phyloP scores from a whole-genome alignment of 208 protist genomes.

The Crithidia thermophila region DNA sequence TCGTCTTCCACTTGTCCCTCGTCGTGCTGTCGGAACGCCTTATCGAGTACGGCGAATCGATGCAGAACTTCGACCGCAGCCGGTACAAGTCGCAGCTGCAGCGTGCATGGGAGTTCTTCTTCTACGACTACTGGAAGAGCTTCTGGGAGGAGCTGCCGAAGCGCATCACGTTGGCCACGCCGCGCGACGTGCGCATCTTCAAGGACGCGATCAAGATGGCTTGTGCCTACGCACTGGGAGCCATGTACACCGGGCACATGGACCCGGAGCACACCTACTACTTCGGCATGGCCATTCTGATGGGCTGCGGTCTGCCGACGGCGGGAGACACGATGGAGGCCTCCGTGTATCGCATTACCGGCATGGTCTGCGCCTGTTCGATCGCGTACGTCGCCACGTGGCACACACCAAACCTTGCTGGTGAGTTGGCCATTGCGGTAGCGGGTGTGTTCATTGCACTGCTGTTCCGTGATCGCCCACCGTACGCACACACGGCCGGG shows the following conservation, averaged over 20 bases:
- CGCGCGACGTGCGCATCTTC: conserved; percentile 62
- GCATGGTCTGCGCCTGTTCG: conserved; percentile 48
- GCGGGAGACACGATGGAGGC: conserved; percentile 57
- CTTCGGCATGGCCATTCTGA: conserved; percentile 73
- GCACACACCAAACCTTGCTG: conserved; percentile 28
- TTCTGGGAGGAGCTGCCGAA: conserved; percentile 67
- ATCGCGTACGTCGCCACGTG: conserved; percentile 47
- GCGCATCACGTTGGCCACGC: conserved; percentile 57
- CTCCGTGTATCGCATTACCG: conserved; percentile 60
- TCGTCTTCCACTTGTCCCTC: conserved; percentile 36
- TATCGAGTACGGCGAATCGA: conserved; percentile 34
- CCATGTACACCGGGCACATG: conserved; percentile 46
- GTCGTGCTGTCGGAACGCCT: conserved; percentile 47
- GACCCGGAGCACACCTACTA: conserved; percentile 55
- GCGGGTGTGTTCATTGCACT: conserved; percentile 42
- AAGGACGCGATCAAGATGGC: conserved; percentile 67
- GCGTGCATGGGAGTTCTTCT: conserved; percentile 54
- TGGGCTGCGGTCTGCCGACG: conserved; percentile 54
- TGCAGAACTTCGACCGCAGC: conserved; percentile 53
- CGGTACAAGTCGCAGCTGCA: conserved; percentile 47
- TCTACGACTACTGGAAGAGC: conserved; percentile 59
- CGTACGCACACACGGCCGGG: conserved; percentile 41
- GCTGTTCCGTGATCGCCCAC: conserved; percentile 31
- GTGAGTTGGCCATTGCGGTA: conserved; percentile 35
- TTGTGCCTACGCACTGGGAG: conserved; percentile 49